Base-by-base conservation (phyloP, 106 monocot genomes). In the Triglochin maritima region DNA sequence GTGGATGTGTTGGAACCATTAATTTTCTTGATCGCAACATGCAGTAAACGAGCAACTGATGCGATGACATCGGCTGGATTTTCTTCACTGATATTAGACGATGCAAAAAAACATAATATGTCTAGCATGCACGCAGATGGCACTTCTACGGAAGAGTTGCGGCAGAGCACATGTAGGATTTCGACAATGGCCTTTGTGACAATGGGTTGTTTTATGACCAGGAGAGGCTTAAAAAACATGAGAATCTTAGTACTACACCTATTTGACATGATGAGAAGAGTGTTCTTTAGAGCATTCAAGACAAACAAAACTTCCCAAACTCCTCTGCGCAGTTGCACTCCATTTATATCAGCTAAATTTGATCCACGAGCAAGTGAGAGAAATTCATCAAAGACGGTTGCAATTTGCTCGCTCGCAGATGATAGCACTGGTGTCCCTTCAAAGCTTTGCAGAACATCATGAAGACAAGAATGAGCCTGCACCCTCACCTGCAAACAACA, bases 281-380 rank as follows among this genome's bases (percentile, higher is more conserved):
- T 78, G 64, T 82, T 78, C 45, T 78, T 88, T 53, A 96, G 66
- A 58, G 83, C 80, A 78, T 79, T 76, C 41, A 96, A 56, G 52
- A 82, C 77, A 75, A 83, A 80, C 3, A 96, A 17, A 44, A 88
- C 84, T 47, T 91, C 81, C 69, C 68, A 82, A 57, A 87, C 96
- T 61, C 90, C 91, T 69, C 67, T 79, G 43, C 80, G 69, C 46
- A 74, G 79, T 63, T 79, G 75, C 49, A 65, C 63, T 59, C 42
- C 51, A 57, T 47, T n/a, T n/a, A n/a, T n/a, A n/a, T n/a, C n/a
- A n/a, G n/a, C 45, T 69, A 77, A 57, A 67, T 76, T 78, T 64
- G 90, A 87, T 56, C 90, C 82, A 54, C 90, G 85, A 69, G 92
- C 92, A 81, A 90, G 87, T 9, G 87, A 74, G n/a, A 95, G 87